Conservation (phyloP, 306 rosid species). For the Luffa aegyptiaca region DNA sequence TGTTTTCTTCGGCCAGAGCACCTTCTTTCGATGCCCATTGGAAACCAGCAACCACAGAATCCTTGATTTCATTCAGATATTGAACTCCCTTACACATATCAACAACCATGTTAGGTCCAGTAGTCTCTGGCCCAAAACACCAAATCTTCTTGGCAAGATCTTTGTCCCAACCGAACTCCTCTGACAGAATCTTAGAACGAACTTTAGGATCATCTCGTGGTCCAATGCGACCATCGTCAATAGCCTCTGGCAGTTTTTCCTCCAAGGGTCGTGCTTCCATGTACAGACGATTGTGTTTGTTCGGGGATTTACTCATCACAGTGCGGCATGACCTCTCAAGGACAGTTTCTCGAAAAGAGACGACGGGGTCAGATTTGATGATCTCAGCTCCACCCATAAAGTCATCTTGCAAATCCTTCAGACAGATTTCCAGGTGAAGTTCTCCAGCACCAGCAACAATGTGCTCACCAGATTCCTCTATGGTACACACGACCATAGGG, state of each 20-base stretch:
- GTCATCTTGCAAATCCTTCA: conserved; percentile 86
- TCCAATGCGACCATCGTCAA: conserved; percentile 71
- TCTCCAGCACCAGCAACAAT: conserved; percentile 95
- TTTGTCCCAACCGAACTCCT: conserved; percentile 74
- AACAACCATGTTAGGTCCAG: conserved; percentile 86
- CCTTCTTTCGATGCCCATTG: conserved; percentile 94
- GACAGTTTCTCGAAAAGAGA: conserved; percentile 92
- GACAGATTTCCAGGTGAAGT: conserved; percentile 87
- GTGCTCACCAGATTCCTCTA: conserved; percentile 94
- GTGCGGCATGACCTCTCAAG: conserved; percentile 64
- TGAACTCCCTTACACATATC: conserved; percentile 91
- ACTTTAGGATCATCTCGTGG: conserved; percentile 76
- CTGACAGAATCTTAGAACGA: conserved; percentile 50
- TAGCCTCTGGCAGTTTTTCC: conserved; percentile 71
- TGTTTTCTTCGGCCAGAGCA: conserved; percentile 67
- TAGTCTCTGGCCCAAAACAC: conserved; percentile 85
- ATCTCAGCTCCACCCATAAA: conserved; percentile 97
- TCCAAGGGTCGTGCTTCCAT: conserved; percentile 81
- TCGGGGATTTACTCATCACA: conserved; percentile 95
- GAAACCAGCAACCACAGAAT: conserved; percentile 77
- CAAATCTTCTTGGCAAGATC: conserved; percentile 87
- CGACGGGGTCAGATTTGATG: conserved; percentile 76
- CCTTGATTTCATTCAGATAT: conserved; percentile 77
- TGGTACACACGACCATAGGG: conserved; percentile 86
- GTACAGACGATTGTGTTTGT: conserved; percentile 87